These are phyloP conservation scores for Pilasporangium apinafurcum DNA, from an alignment of 352 stramenopile species.

Conservation along the genomic window DNA sequence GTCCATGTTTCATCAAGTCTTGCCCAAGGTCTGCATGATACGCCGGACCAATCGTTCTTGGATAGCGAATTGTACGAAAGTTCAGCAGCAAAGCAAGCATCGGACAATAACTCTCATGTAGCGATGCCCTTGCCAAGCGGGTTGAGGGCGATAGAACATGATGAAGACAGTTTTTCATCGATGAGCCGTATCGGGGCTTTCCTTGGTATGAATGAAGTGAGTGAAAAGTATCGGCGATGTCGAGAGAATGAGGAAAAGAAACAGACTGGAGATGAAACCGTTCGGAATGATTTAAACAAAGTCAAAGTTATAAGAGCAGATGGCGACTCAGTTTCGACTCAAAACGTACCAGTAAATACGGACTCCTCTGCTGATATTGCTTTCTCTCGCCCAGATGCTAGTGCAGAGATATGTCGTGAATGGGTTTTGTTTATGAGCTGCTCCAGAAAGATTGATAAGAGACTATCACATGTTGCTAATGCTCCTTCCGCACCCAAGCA, in stretches of 20 bases:
- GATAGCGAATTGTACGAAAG: not conserved
- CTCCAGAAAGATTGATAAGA: slow-evolving; percentile 12
- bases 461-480: not conserved
- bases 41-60: slow-evolving; percentile 1
- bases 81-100: not conserved
- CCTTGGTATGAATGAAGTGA: slow-evolving; percentile 46
- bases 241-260: slow-evolving; percentile 10
- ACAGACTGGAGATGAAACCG: not conserved
- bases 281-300: not conserved
- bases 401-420: slow-evolving; percentile 46
- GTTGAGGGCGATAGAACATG: slow-evolving; percentile 26
- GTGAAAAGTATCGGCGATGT: slow-evolving; percentile 26
- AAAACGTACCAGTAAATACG: slow-evolving; percentile 17
- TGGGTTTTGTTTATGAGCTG: slow-evolving; percentile 69
- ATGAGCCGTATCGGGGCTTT: slow-evolving; percentile 63
- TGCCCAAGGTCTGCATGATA: slow-evolving; percentile 22
- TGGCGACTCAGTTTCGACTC: slow-evolving; percentile 33
- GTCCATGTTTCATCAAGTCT: slow-evolving; percentile 40
- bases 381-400: slow-evolving; percentile 31
- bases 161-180: slow-evolving; percentile 42
- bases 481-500: slow-evolving; percentile 7
- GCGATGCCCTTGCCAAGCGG: slow-evolving; percentile 14
- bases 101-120: not conserved
- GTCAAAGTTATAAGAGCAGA: slow-evolving; percentile 14
- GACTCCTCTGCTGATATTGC: slow-evolving; percentile 12